Conservation (phyloP, 192 early-diverging fungal genomes). For the Linnemannia schmuckeri region DNA sequence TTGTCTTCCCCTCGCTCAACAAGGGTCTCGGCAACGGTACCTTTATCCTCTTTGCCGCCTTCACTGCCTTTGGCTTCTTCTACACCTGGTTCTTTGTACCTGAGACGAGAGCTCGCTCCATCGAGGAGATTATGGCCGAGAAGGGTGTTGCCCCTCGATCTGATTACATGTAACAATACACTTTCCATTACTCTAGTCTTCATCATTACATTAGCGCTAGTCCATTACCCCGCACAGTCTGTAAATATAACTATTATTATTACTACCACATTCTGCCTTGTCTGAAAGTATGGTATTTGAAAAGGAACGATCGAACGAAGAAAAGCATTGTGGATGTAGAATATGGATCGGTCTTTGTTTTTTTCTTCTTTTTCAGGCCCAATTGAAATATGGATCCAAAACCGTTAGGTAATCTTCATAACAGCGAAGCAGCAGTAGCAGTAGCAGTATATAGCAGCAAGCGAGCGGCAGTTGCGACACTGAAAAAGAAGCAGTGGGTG, state of each 20-base stretch:
- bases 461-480: neutral
- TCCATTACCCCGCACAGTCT: neutral
- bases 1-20: conserved; percentile 59
- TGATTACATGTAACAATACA: conserved; percentile 26
- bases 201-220: neutral
- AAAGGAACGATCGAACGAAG: neutral
- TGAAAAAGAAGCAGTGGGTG: neutral
- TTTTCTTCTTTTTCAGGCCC: neutral
- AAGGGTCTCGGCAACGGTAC: conserved; percentile 39
- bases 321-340: neutral
- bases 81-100: conserved; percentile 83
- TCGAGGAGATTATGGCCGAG: conserved; percentile 71
- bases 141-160: conserved; percentile 50
- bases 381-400: neutral
- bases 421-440: neutral
- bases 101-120: conserved; percentile 83
- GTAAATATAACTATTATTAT: conserved; percentile 5
- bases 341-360: neutral
- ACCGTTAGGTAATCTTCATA: neutral
- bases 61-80: conserved; percentile 73
- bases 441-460: neutral
- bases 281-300: no score
- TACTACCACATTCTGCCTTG: neutral
- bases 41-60: conserved; percentile 78
- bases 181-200: neutral